phyloP scores from a whole-genome alignment of 345 rosid genomes.

The Syzygium aromaticum region DNA sequence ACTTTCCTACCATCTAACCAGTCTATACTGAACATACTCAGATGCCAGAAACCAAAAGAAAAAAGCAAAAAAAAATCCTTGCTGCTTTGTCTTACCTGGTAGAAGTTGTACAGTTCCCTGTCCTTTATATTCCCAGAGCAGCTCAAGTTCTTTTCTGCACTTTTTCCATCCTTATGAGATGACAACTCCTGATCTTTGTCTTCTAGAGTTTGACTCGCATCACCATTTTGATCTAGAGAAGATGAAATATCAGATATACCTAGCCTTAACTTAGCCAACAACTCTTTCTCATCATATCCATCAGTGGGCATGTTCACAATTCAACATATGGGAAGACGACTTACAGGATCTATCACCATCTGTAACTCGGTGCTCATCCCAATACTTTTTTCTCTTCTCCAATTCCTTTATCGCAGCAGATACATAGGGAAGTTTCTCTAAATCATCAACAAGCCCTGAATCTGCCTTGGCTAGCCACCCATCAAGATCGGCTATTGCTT shows the following conservation, averaged over 20 bases:
- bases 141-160: slow-evolving; percentile 15
- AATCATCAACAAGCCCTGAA: slow-evolving; percentile 84
- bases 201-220: slow-evolving; percentile 21
- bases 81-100: slow-evolving; percentile 53
- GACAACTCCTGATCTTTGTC: slow-evolving; percentile 22
- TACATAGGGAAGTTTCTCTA: slow-evolving; percentile 89
- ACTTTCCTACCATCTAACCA: not conserved
- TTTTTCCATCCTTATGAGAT: slow-evolving; percentile 33
- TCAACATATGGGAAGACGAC: not conserved
- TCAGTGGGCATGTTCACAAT: not conserved
- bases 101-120: slow-evolving; percentile 57
- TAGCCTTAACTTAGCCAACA: slow-evolving; percentile 7
- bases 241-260: slow-evolving; percentile 20
- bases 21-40: not conserved
- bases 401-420: slow-evolving; percentile 79
- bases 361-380: slow-evolving; percentile 52
- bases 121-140: slow-evolving; percentile 37
- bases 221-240: slow-evolving; percentile 26
- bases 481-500: slow-evolving; percentile 82
- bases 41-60: not conserved
- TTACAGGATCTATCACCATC: slow-evolving; percentile 13
- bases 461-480: slow-evolving; percentile 81
- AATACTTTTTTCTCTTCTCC: slow-evolving; percentile 62
- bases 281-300: slow-evolving; percentile 19
- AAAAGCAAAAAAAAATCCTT: not conserved